A percentile compares a stretch with the other conserved stretches of the same genome.
These are phyloP conservation scores for Phoma sp. DNA, from an alignment of 2,329 filamentous ascomycete genomes.

Conservation along the genomic window DNA sequence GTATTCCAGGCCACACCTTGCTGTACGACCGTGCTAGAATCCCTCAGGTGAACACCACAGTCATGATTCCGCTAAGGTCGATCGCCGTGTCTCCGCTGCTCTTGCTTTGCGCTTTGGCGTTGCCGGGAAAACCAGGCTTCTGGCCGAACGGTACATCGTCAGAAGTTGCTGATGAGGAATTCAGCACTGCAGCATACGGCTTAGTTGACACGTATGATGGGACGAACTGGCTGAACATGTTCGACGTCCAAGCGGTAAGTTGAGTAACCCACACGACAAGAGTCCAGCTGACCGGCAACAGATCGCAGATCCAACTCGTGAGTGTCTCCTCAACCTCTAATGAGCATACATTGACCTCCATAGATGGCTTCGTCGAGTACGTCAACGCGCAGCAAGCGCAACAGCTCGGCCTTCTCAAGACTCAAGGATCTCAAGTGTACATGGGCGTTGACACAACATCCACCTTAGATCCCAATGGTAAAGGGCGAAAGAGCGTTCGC, in stretches of 20 bases:
- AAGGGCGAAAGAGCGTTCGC: constrained; percentile 46
- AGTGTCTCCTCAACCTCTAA: not conserved
- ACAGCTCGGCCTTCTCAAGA: constrained; percentile 39
- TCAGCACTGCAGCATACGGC: constrained; percentile 29
- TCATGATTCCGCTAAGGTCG: constrained; percentile 25
- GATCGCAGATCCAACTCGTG: constrained; percentile 47
- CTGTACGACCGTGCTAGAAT: constrained; percentile 1
- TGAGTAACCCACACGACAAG: too few relatives aligned
- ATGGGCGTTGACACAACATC: constrained; percentile 47
- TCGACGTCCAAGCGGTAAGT: constrained; percentile 41
- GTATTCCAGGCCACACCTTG: not conserved
- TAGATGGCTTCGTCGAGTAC: constrained; percentile 49
- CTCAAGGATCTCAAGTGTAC: constrained; percentile 44
- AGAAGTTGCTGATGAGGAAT: constrained; percentile 15
- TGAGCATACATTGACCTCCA: not conserved
- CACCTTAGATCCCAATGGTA: constrained; percentile 39
- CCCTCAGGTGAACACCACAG: not conserved
- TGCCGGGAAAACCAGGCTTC: constrained; percentile 24
- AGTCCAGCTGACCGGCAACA: constrained; percentile 15
- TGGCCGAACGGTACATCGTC: constrained; percentile 32
- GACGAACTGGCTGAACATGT: constrained; percentile 48
- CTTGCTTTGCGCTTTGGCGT: constrained; percentile 26
- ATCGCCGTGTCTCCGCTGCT: constrained; percentile 27
- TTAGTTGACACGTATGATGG: constrained; percentile 46
- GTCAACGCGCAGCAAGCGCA: constrained; percentile 42